These are phyloP conservation scores for Carex pumila DNA, from an alignment of 176 grass and related monocot species.

Conservation along the genomic window DNA sequence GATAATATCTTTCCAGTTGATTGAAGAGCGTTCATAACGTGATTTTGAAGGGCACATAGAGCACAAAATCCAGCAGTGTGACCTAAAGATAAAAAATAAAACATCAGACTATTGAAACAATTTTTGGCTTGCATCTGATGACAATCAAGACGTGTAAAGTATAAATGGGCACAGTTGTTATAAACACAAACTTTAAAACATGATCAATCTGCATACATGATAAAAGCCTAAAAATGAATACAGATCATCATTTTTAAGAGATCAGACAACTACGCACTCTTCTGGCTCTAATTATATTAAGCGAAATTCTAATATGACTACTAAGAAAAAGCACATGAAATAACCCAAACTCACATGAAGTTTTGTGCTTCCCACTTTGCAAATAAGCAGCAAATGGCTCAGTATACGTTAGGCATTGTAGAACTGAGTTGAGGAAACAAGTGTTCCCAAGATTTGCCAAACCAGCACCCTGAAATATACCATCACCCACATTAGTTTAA, in stretches of 20 bases:
- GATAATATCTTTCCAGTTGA: slow-evolving; percentile 91
- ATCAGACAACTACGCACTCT: not conserved
- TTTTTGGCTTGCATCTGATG: not conserved
- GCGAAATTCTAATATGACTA: not conserved
- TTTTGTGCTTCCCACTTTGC: slow-evolving; percentile 89
- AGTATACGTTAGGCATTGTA: slow-evolving; percentile 94
- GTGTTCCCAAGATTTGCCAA: slow-evolving; percentile 95
- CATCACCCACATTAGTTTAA: not conserved
- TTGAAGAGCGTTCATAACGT: slow-evolving; percentile 74
- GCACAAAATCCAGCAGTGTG: slow-evolving; percentile 90
- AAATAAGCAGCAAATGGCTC: slow-evolving; percentile 97
- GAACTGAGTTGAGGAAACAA: slow-evolving; percentile 95
- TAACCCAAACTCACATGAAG: slow-evolving; percentile 63
- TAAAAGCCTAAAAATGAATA: not conserved
- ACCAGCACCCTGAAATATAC: slow-evolving; percentile 76
- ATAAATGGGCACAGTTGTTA: not conserved
- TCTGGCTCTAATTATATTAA: not conserved
- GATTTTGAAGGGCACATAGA: slow-evolving; percentile 88
- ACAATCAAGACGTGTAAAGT: not conserved
- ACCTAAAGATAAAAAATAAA: slow-evolving; percentile 30
- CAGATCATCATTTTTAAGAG: not conserved
- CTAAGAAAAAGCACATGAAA: not conserved
- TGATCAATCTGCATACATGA: not conserved
- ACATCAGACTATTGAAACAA: not conserved
- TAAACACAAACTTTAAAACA: not conserved